Percentiles rank a stretch among this genome's conserved stretches.
Conservation (phyloP, 768 basidiomycete species). For the Kwoniella sp. region DNA sequence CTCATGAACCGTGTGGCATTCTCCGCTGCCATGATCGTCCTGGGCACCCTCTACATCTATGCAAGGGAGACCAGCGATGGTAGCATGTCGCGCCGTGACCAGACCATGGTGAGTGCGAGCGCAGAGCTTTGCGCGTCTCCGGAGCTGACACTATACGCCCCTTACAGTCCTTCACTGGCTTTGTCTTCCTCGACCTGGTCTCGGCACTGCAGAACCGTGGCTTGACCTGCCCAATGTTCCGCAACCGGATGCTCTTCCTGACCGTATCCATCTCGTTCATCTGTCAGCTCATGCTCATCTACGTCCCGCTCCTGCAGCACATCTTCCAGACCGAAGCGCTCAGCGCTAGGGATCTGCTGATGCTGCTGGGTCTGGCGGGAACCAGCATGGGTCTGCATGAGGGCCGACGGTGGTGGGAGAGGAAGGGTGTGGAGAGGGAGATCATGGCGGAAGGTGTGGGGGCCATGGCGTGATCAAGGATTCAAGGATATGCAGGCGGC, state of each 20-base stretch:
- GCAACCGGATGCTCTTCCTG: slow-evolving; percentile 79
- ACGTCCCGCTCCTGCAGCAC: slow-evolving; percentile 82
- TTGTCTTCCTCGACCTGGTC: slow-evolving; percentile 93
- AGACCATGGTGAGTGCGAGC: slow-evolving; percentile 78
- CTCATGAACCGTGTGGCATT: slow-evolving; percentile 80
- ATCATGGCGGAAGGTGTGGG: slow-evolving; percentile 6
- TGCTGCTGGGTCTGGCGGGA: slow-evolving; percentile 65
- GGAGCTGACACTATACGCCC: not conserved
- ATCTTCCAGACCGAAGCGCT: slow-evolving; percentile 92
- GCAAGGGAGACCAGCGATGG: slow-evolving; percentile 77
- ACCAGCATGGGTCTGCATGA: slow-evolving; percentile 71
- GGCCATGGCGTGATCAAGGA: not conserved
- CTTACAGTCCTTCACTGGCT: slow-evolving; percentile 87
- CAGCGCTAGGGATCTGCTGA: slow-evolving; percentile 61
- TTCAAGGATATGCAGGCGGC: too few species aligned
- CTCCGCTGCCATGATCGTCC: slow-evolving; percentile 84
- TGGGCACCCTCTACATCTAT: slow-evolving; percentile 84
- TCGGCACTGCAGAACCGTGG: slow-evolving; percentile 93
- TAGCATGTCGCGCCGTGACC: slow-evolving; percentile 75
- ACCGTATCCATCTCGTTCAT: slow-evolving; percentile 83
- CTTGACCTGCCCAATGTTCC: slow-evolving; percentile 69
- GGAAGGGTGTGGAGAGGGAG: slow-evolving; percentile 52
- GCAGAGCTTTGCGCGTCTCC: not conserved
- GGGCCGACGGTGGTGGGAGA: slow-evolving; percentile 70
- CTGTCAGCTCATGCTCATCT: slow-evolving; percentile 78